phyloP scores from a whole-genome alignment of 768 basidiomycete genomes.

The Coprinellus aureogranulatus region DNA sequence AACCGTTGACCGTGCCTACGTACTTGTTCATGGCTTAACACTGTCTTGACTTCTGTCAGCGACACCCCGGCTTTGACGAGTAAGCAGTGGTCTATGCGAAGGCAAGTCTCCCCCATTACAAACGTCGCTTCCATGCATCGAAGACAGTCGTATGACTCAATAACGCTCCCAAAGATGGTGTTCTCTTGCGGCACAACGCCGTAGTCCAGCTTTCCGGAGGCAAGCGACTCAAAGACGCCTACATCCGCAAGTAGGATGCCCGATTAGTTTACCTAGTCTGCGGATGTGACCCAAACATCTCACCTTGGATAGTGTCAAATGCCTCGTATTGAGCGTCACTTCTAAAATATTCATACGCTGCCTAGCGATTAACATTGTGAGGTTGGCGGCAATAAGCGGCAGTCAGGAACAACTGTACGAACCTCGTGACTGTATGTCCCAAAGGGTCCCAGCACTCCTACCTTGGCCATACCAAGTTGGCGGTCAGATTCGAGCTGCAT shows the following conservation, averaged over 20 bases:
- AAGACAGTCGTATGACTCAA: constrained; percentile 70
- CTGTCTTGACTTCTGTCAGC: constrained; percentile 49
- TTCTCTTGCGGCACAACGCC: constrained; percentile 84
- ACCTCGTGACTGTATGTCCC: constrained; percentile 71
- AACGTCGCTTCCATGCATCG: constrained; percentile 48
- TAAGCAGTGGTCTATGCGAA: constrained; percentile 69
- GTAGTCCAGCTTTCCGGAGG: constrained; percentile 38
- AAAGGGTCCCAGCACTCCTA: constrained; percentile 64
- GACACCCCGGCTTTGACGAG: constrained; percentile 59
- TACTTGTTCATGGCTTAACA: constrained; percentile 83
- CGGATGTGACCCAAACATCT: not conserved
- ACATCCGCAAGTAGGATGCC: not conserved
- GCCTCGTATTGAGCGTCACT: constrained; percentile 30
- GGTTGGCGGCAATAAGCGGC: not conserved
- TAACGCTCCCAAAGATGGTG: constrained; percentile 67
- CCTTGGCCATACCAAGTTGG: constrained; percentile 17
- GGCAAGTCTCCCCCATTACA: constrained; percentile 56
- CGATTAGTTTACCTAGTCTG: not conserved
- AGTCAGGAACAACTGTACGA: constrained; percentile 3
- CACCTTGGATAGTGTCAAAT: not conserved
- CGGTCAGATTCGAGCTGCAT: not conserved
- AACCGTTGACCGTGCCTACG: not conserved
- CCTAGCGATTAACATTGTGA: constrained; percentile 22
- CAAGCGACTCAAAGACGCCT: constrained; percentile 63
- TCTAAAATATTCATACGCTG: constrained; percentile 40